Base-by-base conservation (phyloP, 2,329 filamentous ascomycete species). In the Penicillium glabrum region DNA sequence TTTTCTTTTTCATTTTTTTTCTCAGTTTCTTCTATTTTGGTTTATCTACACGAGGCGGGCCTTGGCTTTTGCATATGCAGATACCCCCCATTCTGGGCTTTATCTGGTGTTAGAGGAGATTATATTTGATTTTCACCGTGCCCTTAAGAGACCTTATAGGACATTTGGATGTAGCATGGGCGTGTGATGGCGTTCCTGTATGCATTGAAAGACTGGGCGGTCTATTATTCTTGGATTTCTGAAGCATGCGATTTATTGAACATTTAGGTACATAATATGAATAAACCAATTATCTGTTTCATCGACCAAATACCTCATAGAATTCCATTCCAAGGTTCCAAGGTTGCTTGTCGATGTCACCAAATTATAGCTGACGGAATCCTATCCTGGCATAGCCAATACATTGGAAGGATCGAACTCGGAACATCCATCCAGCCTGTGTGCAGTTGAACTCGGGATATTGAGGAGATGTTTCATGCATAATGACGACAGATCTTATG, bases 31-130 rank as follows among this genome's bases (percentile, higher is more conserved):
- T 54, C 27, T 52, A 49, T 55, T 47, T 52, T 37, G 16, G 21
- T 33, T 47, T 31, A 21, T 56, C 27, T 60, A 52, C 41, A 61
- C 59, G 53, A 61, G 56, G 54, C 63, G 51, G 58, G 58, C 60
- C 54, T 63, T 59, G 43, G 48, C 54, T 65, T 57, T 58, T 61
- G 58, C 53, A 62, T 65, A 61, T 61, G 63, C 64, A 61, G 63
- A 66, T 66, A 66, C 64, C 64, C 64, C 64, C 63, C 54, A 39
- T 47, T 55, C 53, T 46, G 55, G 56, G 63, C 61, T 67, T 62
- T 41, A 61, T 63, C 62, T 63, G 61, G 58, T 68, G 62, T 62
- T 65, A 63, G 63, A 62, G 58, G 61, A 57, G 54, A 61, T 60
- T 61, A 26, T 55, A 64, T 56, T 61, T 61, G 48, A 58, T 48